Percentiles rank a stretch among this genome's conserved stretches.
Conservation (phyloP, 2,329 filamentous ascomycete genomes). For the Penicillium sp. region DNA sequence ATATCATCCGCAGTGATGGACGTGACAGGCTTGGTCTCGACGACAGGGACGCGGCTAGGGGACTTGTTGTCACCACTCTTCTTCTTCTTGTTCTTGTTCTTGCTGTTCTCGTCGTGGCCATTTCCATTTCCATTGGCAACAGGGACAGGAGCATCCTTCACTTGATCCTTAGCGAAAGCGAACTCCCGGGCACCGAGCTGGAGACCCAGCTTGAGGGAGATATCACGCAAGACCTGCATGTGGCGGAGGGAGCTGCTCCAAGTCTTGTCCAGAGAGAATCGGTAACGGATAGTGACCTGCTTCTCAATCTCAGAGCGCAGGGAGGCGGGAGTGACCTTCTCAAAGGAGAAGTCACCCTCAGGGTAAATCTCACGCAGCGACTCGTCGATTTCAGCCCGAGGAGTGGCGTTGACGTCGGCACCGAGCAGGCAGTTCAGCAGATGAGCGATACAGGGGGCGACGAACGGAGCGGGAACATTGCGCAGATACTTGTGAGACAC, state of each 20-base stretch:
- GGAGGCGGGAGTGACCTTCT: constrained; percentile 73
- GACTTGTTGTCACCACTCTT: constrained; percentile 57
- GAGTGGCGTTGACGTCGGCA: constrained; percentile 73
- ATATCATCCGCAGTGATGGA: constrained; percentile 87
- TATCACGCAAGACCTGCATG: constrained; percentile 84
- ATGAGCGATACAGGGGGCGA: constrained; percentile 79
- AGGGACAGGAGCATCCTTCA: constrained; percentile 44
- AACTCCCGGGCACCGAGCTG: constrained; percentile 83
- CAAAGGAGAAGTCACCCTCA: constrained; percentile 80
- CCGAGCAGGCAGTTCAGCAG: constrained; percentile 93
- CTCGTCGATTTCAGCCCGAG: constrained; percentile 76
- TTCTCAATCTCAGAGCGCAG: constrained; percentile 71
- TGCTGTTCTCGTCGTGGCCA: constrained; percentile 47
- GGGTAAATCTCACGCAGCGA: constrained; percentile 75
- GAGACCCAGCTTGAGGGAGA: constrained; percentile 85
- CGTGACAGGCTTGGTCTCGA: constrained; percentile 51
- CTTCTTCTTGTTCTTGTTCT: constrained; percentile 65
- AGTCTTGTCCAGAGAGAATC: constrained; percentile 69
- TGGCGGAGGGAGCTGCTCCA: constrained; percentile 73
- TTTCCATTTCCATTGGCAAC: constrained; percentile 40
- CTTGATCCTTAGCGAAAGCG: constrained; percentile 61
- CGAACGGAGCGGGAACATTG: constrained; percentile 76
- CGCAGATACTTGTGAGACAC: constrained; percentile 78
- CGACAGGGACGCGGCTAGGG: constrained; percentile 48
- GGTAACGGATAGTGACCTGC: constrained; percentile 75